Percentiles rank a stretch among this genome's conserved stretches.
These are phyloP conservation scores for Penicillium ucsense DNA, from an alignment of 495 filamentous ascomycete species.

Conservation along the genomic window DNA sequence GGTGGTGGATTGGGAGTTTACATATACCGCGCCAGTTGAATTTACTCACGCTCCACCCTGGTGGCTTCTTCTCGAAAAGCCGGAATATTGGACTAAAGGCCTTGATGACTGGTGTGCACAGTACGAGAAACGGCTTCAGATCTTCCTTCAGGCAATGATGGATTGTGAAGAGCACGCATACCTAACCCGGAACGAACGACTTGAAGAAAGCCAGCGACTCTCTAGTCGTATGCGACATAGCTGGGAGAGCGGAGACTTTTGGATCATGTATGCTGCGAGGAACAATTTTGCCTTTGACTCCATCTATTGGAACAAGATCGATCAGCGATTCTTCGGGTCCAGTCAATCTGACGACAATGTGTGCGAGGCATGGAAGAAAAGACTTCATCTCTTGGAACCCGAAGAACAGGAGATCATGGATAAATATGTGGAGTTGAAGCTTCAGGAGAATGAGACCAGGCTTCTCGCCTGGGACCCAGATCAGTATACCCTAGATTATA, in stretches of 20 bases:
- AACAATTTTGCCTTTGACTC: slow-evolving; percentile 11
- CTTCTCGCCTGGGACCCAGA: slow-evolving; percentile 15
- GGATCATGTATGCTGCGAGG: slow-evolving; percentile 7
- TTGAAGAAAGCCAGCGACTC: not conserved
- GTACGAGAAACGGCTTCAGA: slow-evolving; percentile 10
- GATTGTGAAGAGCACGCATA: slow-evolving; percentile 7
- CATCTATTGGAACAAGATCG: slow-evolving; percentile 11
- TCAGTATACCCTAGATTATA: slow-evolving; percentile 11
- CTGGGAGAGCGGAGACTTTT: slow-evolving; percentile 1
- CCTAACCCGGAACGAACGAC: not conserved
- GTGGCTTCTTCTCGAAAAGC: slow-evolving; percentile 3
- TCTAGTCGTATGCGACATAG: slow-evolving; percentile 1
- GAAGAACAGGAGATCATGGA: slow-evolving; percentile 11
- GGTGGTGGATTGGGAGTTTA: slow-evolving; percentile 1
- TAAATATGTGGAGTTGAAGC: slow-evolving; percentile 7
- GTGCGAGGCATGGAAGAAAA: slow-evolving; percentile 5
- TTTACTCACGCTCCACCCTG: slow-evolving; percentile 1
- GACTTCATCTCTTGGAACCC: slow-evolving; percentile 6
- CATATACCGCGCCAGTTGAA: slow-evolving; percentile 2
- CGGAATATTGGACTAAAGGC: slow-evolving; percentile 5
- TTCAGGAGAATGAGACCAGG: slow-evolving; percentile 11
- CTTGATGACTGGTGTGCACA: slow-evolving; percentile 13
- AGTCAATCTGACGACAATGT: not conserved
- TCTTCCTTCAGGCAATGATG: slow-evolving; percentile 10
- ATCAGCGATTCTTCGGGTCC: slow-evolving; percentile 9